These are phyloP conservation scores for Solanum hybrid DNA, from an alignment of 305 asterid genomes.

Conservation along the genomic window DNA sequence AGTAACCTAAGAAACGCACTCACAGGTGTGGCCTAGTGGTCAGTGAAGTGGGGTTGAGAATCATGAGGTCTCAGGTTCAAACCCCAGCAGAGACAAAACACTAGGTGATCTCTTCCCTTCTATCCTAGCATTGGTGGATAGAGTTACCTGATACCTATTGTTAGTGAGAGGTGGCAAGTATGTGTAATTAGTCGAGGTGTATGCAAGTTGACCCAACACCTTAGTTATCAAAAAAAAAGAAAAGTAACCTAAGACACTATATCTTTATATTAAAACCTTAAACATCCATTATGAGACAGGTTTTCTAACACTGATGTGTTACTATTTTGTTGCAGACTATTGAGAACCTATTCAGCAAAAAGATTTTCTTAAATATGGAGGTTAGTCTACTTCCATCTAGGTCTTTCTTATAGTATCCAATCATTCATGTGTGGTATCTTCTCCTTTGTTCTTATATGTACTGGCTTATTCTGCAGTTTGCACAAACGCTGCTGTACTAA, in stretches of 20 bases:
- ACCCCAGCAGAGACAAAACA: neutral
- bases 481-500: neutral
- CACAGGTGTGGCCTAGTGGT: neutral
- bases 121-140: neutral
- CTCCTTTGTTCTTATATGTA: neutral
- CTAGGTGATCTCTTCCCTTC: neutral
- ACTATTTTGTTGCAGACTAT: slow-evolving; percentile 55
- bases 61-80: neutral
- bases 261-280: neutral
- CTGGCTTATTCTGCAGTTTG: neutral
- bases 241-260: neutral
- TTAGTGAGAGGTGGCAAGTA: neutral
- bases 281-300: neutral
- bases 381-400: slow-evolving; percentile 38
- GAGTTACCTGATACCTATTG: neutral
- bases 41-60: neutral
- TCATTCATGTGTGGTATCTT: neutral
- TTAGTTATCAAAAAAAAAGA: neutral
- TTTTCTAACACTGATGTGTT: neutral
- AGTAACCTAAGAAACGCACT: neutral
- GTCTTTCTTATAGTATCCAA: neutral
- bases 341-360: slow-evolving; percentile 86
- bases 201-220: neutral
- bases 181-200: neutral
- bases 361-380: slow-evolving; percentile 69